phyloP scores from a whole-genome alignment of 257 asterid genomes.

The Cruciata laevipes region DNA sequence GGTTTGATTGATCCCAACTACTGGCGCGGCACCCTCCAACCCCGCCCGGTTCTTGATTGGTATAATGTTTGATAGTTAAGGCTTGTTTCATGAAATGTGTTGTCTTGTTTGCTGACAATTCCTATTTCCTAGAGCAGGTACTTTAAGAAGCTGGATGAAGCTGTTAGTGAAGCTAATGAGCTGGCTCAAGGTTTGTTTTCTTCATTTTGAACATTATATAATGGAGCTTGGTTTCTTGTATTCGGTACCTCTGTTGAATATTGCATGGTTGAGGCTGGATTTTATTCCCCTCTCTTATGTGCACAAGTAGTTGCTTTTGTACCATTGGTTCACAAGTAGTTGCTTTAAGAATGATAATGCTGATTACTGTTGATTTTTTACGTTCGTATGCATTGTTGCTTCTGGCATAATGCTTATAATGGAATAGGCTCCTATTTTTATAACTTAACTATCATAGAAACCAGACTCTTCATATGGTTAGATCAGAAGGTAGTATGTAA shows the following conservation, averaged over 20 bases:
- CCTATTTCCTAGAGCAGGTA: conserved; percentile 41
- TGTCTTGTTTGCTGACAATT: not conserved
- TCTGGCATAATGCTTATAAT: not conserved
- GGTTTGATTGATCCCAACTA: conserved; percentile 79
- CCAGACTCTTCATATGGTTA: not conserved
- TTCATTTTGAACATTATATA: not conserved
- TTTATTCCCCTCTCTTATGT: not conserved
- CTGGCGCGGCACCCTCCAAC: conserved; percentile 83
- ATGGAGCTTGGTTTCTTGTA: no score
- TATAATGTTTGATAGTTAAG: conserved; percentile 7
- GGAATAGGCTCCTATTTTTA: not conserved
- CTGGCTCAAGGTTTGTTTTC: conserved; percentile 49
- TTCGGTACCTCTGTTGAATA: no score
- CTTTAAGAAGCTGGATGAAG: conserved; percentile 65
- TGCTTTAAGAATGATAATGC: no score
- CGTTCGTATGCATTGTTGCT: not conserved
- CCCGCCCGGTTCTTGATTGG: conserved; percentile 97
- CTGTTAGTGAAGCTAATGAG: conserved; percentile 68
- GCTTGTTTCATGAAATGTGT: not conserved
- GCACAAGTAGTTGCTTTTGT: not conserved
- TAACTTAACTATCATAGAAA: no score
- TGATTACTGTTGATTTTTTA: not conserved
- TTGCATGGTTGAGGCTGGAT: no score
- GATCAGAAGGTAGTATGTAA: not conserved
- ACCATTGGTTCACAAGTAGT: no score